phyloP scores from a whole-genome alignment of 2,329 filamentous ascomycete species.

The Zarea fungicola region DNA sequence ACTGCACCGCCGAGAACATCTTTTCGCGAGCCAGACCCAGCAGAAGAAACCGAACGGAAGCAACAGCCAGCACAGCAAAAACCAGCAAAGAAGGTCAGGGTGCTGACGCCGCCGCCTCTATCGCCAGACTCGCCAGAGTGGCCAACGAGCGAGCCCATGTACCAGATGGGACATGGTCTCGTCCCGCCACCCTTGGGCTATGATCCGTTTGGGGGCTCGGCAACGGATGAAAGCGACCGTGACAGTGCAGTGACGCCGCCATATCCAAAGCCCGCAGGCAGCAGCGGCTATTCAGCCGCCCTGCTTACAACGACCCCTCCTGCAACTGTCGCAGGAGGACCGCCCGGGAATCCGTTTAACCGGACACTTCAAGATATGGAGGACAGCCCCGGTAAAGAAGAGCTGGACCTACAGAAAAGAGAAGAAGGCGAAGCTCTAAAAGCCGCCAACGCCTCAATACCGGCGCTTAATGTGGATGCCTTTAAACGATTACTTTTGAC shows the following conservation, averaged over 20 bases:
- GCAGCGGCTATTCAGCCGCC: background rate
- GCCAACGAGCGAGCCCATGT: slow-evolving; percentile 19
- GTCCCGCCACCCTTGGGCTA: slow-evolving; percentile 18
- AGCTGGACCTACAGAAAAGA: slow-evolving; percentile 26
- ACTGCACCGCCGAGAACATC: slow-evolving; percentile 21
- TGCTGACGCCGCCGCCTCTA: slow-evolving; percentile 59
- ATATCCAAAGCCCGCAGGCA: slow-evolving; percentile 15
- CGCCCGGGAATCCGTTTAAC: slow-evolving; percentile 43
- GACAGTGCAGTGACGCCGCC: slow-evolving; percentile 22
- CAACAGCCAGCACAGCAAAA: slow-evolving; percentile 34
- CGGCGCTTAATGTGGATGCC: slow-evolving; percentile 67
- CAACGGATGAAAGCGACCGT: slow-evolving; percentile 24
- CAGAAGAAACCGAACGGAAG: slow-evolving; percentile 15
- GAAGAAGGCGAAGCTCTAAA: slow-evolving; percentile 28
- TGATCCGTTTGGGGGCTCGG: slow-evolving; percentile 29
- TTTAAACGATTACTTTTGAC: slow-evolving; percentile 74
- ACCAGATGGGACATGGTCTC: slow-evolving; percentile 21
- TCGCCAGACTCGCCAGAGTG: slow-evolving; percentile 46
- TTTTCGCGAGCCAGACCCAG: slow-evolving; percentile 17
- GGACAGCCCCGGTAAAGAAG: slow-evolving; percentile 20
- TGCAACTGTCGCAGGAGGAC: too few species aligned
- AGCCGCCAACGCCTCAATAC: slow-evolving; percentile 30
- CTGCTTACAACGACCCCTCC: too few species aligned
- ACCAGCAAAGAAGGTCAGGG: slow-evolving; percentile 62
- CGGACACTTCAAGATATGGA: slow-evolving; percentile 51